phyloP scores from a whole-genome alignment of 1,284 basidiomycete species.

The Apiotrichum sp. region DNA sequence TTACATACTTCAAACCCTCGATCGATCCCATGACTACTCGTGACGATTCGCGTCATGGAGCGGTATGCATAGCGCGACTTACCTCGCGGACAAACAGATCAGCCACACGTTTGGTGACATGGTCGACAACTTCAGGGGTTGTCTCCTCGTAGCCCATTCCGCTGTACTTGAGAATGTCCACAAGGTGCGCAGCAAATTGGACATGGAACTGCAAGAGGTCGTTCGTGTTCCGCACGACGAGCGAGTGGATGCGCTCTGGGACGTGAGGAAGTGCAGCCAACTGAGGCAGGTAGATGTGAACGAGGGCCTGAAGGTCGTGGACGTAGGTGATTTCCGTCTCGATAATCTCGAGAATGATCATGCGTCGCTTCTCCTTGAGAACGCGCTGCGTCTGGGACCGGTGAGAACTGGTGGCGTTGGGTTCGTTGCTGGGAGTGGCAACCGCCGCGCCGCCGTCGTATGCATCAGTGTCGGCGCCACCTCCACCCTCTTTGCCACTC shows the following conservation, averaged over 20 bases:
- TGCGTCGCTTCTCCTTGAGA: conserved; percentile 31
- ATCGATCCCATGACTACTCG: too few species aligned
- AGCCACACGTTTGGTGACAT: conserved; percentile 56
- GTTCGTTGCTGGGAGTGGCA: neutral
- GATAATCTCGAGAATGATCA: conserved; percentile 60
- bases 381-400: neutral
- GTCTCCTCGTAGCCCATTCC: conserved; percentile 49
- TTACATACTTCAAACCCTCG: neutral
- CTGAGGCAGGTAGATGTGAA: conserved; percentile 53
- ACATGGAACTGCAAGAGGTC: conserved; percentile 70
- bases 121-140: conserved; percentile 39
- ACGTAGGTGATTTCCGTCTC: conserved; percentile 77
- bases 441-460: neutral
- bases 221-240: conserved; percentile 63
- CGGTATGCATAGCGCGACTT: conserved; percentile 20
- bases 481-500: conserved; percentile 33
- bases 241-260: conserved; percentile 34
- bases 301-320: conserved; percentile 65
- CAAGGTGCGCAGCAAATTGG: conserved; percentile 51
- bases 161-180: conserved; percentile 54
- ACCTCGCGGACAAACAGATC: conserved; percentile 64
- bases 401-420: neutral
- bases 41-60: too few species aligned
- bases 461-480: neutral
- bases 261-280: conserved; percentile 46